phyloP scores from a whole-genome alignment of 2,329 filamentous ascomycete genomes.

The Penicillium sp. region DNA sequence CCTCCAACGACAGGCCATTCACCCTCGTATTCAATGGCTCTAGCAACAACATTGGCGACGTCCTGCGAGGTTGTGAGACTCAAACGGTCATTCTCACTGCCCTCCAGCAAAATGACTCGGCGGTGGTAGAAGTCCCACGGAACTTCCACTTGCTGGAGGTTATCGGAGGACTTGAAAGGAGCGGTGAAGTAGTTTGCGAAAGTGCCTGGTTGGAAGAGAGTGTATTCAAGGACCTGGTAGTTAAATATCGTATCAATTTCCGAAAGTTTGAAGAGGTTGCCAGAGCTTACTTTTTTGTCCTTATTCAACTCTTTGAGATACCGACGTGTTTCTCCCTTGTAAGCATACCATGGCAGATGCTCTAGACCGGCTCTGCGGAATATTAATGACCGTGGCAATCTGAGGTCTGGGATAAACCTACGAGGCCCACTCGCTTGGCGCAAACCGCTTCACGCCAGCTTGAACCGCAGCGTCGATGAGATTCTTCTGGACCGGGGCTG shows the following conservation, averaged over 20 bases:
- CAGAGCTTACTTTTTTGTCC: slow-evolving; percentile 22
- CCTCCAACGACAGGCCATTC: slow-evolving; percentile 49
- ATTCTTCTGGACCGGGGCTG: slow-evolving; percentile 34
- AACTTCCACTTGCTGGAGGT: slow-evolving; percentile 44
- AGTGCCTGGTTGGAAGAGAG: slow-evolving; percentile 59
- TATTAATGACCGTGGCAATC: slow-evolving; percentile 5
- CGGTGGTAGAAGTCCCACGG: slow-evolving; percentile 43
- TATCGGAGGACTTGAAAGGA: slow-evolving; percentile 53
- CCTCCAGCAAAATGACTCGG: slow-evolving; percentile 38
- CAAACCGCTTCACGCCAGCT: slow-evolving; percentile 48
- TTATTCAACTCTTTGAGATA: slow-evolving; percentile 59
- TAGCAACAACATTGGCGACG: slow-evolving; percentile 41
- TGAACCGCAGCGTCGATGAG: slow-evolving; percentile 47
- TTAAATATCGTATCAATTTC: background rate
- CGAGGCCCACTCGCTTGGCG: slow-evolving; percentile 44
- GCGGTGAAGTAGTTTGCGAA: slow-evolving; percentile 60
- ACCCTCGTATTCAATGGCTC: slow-evolving; percentile 46
- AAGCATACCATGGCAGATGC: slow-evolving; percentile 54
- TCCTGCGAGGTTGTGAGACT: slow-evolving; percentile 42
- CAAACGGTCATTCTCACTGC: slow-evolving; percentile 29
- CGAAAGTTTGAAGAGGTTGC: too few species aligned
- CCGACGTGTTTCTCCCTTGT: slow-evolving; percentile 55
- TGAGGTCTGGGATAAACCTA: slow-evolving; percentile 15
- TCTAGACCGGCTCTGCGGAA: slow-evolving; percentile 34
- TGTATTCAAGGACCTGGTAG: slow-evolving; percentile 58